These are phyloP conservation scores for Calonectria pseudoreteaudii DNA, from an alignment of 2,329 filamentous ascomycete species.

Conservation along the genomic window DNA sequence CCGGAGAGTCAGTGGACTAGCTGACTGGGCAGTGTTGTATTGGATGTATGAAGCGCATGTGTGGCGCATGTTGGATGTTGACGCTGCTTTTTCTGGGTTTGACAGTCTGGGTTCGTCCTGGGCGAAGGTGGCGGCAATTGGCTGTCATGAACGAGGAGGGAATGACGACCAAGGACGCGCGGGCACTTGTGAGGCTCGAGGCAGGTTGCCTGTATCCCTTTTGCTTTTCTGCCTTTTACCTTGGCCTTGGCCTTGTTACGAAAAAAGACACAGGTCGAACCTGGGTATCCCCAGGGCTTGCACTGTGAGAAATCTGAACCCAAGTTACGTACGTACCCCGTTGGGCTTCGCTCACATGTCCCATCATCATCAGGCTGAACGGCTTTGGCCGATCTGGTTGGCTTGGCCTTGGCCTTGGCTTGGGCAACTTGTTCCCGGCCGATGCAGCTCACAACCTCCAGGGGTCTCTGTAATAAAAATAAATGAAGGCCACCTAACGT, in stretches of 20 bases:
- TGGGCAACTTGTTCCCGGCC: background rate
- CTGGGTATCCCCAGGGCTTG: background rate
- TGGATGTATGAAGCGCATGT: slow-evolving; percentile 7
- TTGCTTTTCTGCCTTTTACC: too few relatives aligned
- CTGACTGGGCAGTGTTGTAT: slow-evolving; percentile 4
- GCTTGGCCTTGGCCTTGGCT: slow-evolving; percentile 22
- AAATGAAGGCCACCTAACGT: background rate
- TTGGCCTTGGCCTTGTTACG: background rate
- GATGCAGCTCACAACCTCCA: slow-evolving; percentile 6
- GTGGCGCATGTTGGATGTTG: slow-evolving; percentile 5
- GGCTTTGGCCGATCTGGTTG: slow-evolving; percentile 6
- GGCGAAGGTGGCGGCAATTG: background rate
- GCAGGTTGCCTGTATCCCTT: background rate
- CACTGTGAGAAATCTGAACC: background rate
- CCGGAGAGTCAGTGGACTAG: background rate
- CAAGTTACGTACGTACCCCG: background rate
- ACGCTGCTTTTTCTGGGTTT: background rate
- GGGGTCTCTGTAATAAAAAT: slow-evolving; percentile 3
- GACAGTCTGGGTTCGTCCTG: background rate
- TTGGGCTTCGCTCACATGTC: slow-evolving; percentile 5
- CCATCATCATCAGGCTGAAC: slow-evolving; percentile 10
- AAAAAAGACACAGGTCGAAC: background rate
- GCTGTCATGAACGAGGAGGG: background rate
- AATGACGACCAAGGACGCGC: background rate
- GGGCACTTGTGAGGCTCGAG: background rate